Evolutionary conservation across 148 eudicot species (phyloP).

Genomic region (Rhododendron ferrugineum): DNA sequence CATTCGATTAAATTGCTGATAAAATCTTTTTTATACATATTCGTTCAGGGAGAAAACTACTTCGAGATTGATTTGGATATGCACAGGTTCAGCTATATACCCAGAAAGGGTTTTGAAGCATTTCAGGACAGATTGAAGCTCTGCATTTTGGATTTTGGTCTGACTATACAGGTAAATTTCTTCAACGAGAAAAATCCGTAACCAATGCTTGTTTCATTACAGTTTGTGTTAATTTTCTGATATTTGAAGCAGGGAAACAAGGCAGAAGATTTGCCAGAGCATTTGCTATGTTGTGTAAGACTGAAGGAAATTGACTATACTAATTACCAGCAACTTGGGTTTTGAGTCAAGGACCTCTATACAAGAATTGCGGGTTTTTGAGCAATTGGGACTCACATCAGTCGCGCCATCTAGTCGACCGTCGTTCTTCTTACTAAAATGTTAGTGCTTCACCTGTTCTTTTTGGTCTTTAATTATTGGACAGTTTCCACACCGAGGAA

Average conservation of each 20-base stretch:
- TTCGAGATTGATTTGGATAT: slow-evolving; percentile 89
- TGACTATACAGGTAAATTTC: slow-evolving; percentile 73
- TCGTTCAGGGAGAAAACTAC: slow-evolving; percentile 77
- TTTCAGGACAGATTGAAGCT: slow-evolving; percentile 68
- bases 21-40: background rate
- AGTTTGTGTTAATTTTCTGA: background rate
- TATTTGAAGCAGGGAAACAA: slow-evolving; percentile 68
- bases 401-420: background rate
- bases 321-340: slow-evolving; percentile 64
- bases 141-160: slow-evolving; percentile 79
- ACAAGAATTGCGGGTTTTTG: background rate
- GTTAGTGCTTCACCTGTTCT: background rate
- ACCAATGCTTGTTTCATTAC: background rate
- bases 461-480: background rate
- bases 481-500: background rate
- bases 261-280: slow-evolving; percentile 84
- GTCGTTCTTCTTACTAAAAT: background rate
- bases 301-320: slow-evolving; percentile 67
- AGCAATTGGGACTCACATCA: background rate
- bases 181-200: background rate
- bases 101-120: slow-evolving; percentile 83
- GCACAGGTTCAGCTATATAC: slow-evolving; percentile 86
- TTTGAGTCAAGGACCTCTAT: slow-evolving; percentile 26
- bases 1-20: background rate
- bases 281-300: slow-evolving; percentile 68